A percentile compares a stretch with the other conserved stretches of the same genome.
phyloP scores from a whole-genome alignment of 768 basidiomycete genomes.

The Rhizopogon roseolus region DNA sequence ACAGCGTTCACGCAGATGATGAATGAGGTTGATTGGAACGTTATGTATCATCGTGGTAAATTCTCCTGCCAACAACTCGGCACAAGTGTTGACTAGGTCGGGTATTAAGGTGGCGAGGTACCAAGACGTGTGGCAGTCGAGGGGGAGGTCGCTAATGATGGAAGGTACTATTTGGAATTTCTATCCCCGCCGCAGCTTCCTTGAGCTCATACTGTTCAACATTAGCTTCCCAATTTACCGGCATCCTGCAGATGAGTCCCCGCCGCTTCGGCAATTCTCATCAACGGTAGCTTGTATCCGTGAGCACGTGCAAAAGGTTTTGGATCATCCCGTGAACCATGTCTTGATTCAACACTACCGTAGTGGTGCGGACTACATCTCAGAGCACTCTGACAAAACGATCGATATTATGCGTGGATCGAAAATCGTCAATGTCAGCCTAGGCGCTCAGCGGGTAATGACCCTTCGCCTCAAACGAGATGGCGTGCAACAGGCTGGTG shows the following conservation, averaged over 20 bases:
- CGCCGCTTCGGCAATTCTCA: constrained; percentile 61
- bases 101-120: constrained; percentile 63
- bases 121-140: constrained; percentile 62
- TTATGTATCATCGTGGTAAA: constrained; percentile 73
- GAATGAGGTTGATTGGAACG: constrained; percentile 66
- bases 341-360: constrained; percentile 82
- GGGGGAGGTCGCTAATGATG: constrained; percentile 46
- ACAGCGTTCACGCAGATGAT: constrained; percentile 53
- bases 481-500: constrained; percentile 13
- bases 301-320: constrained; percentile 50
- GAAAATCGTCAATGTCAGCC: constrained; percentile 74
- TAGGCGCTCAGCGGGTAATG: constrained; percentile 77
- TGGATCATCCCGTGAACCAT: constrained; percentile 72
- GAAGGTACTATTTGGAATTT: constrained; percentile 33
- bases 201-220: neutral
- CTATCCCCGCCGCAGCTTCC: constrained; percentile 6
- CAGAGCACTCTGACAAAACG: constrained; percentile 85
- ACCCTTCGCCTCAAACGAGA: constrained; percentile 66
- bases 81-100: neutral
- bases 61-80: neutral
- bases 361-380: constrained; percentile 75
- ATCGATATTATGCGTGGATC: constrained; percentile 74
- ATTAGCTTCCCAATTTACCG: constrained; percentile 73
- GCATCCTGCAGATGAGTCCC: constrained; percentile 77
- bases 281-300: constrained; percentile 65